A percentile compares a stretch with the other conserved stretches of the same genome.
Evolutionary conservation across 2,329 filamentous ascomycete genomes (phyloP).

Genomic region (Talaromyces verruculosus): DNA sequence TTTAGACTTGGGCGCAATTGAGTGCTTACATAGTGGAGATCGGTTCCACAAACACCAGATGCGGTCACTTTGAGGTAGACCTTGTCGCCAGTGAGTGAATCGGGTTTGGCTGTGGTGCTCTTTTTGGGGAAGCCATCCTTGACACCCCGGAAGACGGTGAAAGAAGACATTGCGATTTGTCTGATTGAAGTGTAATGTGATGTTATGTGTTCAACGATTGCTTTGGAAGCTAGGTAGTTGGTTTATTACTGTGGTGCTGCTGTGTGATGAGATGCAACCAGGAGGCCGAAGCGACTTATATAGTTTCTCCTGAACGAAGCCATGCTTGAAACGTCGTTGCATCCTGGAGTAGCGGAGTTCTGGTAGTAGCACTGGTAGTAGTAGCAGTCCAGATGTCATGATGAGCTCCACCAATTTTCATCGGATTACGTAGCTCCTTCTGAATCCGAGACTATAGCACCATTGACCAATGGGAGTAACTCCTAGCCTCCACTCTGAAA

Average conservation of each 20-base stretch:
- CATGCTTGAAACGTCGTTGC: background rate
- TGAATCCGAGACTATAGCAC: background rate
- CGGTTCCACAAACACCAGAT: slow-evolving; percentile 29
- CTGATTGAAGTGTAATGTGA: background rate
- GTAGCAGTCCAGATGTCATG: background rate
- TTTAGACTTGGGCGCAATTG: background rate
- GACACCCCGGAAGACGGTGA: slow-evolving; percentile 2
- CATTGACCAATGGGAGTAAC: slow-evolving; percentile 1
- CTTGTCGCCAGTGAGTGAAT: slow-evolving; percentile 8
- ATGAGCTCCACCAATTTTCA: background rate
- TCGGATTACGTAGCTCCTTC: background rate
- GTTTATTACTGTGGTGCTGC: background rate
- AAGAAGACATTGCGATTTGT: slow-evolving; percentile 12
- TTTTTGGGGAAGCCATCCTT: slow-evolving; percentile 13
- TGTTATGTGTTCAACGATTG: background rate
- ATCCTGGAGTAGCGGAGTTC: background rate
- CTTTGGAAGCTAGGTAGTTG: background rate
- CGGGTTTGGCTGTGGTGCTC: background rate
- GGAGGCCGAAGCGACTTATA: background rate
- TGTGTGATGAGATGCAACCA: background rate
- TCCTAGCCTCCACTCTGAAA: background rate
- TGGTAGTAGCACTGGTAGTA: background rate
- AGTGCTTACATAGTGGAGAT: slow-evolving; percentile 25
- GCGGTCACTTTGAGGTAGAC: slow-evolving; percentile 28
- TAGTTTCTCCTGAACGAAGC: background rate